phyloP scores from a whole-genome alignment of 1,284 basidiomycete genomes.

The Neolentinus lepideus region DNA sequence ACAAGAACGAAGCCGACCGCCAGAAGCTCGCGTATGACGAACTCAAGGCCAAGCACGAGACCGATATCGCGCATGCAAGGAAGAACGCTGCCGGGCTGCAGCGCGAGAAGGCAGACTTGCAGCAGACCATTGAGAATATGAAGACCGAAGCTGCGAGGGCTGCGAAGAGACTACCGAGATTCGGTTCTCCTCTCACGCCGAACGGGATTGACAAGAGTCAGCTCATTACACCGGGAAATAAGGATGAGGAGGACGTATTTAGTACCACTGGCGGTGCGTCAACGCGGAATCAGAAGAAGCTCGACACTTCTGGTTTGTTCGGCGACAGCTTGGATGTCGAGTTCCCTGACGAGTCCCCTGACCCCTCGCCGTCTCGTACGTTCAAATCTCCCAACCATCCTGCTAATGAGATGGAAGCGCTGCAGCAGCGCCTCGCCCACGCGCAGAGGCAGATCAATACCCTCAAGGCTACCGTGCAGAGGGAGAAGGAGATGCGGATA shows the following conservation, averaged over 20 bases:
- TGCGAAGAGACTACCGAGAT: slow-evolving; percentile 49
- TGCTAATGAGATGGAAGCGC: slow-evolving; percentile 69
- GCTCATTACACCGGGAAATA: slow-evolving; percentile 46
- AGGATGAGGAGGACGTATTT: slow-evolving; percentile 67
- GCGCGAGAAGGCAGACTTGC: slow-evolving; percentile 89
- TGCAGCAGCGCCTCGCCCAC: slow-evolving; percentile 74
- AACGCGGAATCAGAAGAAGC: slow-evolving; percentile 51
- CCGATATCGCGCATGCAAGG: slow-evolving; percentile 85
- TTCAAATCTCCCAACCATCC: slow-evolving; percentile 67
- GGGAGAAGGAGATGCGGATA: slow-evolving; percentile 75
- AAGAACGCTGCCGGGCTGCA: slow-evolving; percentile 83
- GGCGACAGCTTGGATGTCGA: slow-evolving; percentile 34
- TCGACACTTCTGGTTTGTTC: slow-evolving; percentile 49
- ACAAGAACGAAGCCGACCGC: slow-evolving; percentile 84
- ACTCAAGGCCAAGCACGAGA: slow-evolving; percentile 86
- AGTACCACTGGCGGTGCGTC: slow-evolving; percentile 50
- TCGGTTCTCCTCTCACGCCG: slow-evolving; percentile 65
- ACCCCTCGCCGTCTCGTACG: slow-evolving; percentile 52
- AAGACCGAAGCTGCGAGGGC: slow-evolving; percentile 64
- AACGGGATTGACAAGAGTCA: slow-evolving; percentile 42
- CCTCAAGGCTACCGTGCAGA: slow-evolving; percentile 66
- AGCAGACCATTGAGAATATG: slow-evolving; percentile 70
- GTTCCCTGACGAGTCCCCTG: slow-evolving; percentile 56
- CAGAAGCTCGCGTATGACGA: slow-evolving; percentile 62
- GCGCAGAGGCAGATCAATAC: slow-evolving; percentile 78